These are phyloP conservation scores for Tuber brumale DNA, from an alignment of 495 filamentous ascomycete species.

Conservation along the genomic window DNA sequence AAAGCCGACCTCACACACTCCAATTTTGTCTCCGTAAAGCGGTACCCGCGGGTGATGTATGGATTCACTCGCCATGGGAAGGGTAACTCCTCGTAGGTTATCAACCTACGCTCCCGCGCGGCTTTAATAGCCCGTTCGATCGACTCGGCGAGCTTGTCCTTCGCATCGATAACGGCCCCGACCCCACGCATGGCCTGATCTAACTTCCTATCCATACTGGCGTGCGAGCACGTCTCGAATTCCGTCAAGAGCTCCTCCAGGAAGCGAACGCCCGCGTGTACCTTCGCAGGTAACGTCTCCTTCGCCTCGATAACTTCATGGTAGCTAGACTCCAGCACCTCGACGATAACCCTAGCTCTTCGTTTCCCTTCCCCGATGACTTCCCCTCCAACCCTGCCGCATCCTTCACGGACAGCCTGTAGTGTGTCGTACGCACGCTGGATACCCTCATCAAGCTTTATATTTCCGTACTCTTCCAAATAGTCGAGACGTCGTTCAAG, in stretches of 20 bases:
- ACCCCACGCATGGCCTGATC: slow-evolving; percentile 67
- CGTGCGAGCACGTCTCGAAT: slow-evolving; percentile 72
- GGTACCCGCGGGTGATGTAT: slow-evolving; percentile 83
- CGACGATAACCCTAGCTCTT: slow-evolving; percentile 79
- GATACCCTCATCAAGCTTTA: slow-evolving; percentile 74
- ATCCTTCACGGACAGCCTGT: slow-evolving; percentile 78
- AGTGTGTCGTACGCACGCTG: slow-evolving; percentile 74
- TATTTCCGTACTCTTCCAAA: slow-evolving; percentile 79
- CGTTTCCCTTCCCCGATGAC: slow-evolving; percentile 80
- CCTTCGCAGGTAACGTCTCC: slow-evolving; percentile 84
- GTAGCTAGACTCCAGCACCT: slow-evolving; percentile 86
- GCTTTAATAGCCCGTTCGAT: slow-evolving; percentile 71
- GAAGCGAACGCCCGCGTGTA: slow-evolving; percentile 74
- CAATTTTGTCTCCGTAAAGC: slow-evolving; percentile 80
- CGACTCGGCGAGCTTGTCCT: slow-evolving; percentile 67
- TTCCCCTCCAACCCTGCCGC: slow-evolving; percentile 83
- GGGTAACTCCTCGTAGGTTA: slow-evolving; percentile 83
- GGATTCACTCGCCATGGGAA: slow-evolving; percentile 92
- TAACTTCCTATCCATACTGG: slow-evolving; percentile 68
- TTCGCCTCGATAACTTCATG: slow-evolving; percentile 79
- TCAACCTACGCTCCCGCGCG: slow-evolving; percentile 73
- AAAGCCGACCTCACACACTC: slow-evolving; percentile 81
- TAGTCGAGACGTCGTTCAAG: slow-evolving; percentile 78
- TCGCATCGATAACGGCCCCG: slow-evolving; percentile 79
- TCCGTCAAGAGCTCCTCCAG: slow-evolving; percentile 78